Percentiles rank a stretch among this genome's conserved stretches.
These are phyloP conservation scores for Podospora fimiseda DNA, from an alignment of 495 filamentous ascomycete species.

Conservation along the genomic window DNA sequence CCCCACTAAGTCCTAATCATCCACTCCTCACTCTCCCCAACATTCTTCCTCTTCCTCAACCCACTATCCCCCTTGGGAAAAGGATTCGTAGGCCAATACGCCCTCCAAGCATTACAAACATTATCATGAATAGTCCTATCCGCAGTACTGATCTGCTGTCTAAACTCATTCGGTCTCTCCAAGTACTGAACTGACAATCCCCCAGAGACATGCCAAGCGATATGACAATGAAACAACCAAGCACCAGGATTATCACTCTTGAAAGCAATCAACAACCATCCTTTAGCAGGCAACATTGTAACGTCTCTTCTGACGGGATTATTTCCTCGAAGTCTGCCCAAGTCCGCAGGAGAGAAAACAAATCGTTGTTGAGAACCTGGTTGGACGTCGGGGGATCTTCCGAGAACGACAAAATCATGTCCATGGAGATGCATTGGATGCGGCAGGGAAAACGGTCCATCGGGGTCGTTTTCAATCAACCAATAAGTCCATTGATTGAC, in stretches of 20 bases:
- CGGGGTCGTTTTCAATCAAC: conserved; percentile 48
- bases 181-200: conserved; percentile 47
- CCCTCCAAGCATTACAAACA: conserved; percentile 22
- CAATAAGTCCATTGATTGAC: conserved; percentile 46
- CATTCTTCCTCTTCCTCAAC: conserved; percentile 15
- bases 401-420: conserved; percentile 55
- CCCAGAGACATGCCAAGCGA: conserved; percentile 47
- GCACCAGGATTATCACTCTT: conserved; percentile 51
- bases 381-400: conserved; percentile 25
- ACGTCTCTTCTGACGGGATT: conserved; percentile 59
- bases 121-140: conserved; percentile 17
- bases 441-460: conserved; percentile 22
- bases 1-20: background rate
- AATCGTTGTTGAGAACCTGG: conserved; percentile 13
- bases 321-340: conserved; percentile 26
- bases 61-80: conserved; percentile 25
- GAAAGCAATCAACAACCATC: conserved; percentile 49
- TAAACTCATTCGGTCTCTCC: conserved; percentile 33
- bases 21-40: conserved; percentile 10
- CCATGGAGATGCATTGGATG: conserved; percentile 48
- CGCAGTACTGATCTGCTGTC: conserved; percentile 11
- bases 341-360: conserved; percentile 31
- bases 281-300: conserved; percentile 40
- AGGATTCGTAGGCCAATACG: conserved; percentile 22
- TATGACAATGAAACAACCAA: conserved; percentile 55